phyloP scores from a whole-genome alignment of 768 basidiomycete species.

The Lactarius hatsudake region DNA sequence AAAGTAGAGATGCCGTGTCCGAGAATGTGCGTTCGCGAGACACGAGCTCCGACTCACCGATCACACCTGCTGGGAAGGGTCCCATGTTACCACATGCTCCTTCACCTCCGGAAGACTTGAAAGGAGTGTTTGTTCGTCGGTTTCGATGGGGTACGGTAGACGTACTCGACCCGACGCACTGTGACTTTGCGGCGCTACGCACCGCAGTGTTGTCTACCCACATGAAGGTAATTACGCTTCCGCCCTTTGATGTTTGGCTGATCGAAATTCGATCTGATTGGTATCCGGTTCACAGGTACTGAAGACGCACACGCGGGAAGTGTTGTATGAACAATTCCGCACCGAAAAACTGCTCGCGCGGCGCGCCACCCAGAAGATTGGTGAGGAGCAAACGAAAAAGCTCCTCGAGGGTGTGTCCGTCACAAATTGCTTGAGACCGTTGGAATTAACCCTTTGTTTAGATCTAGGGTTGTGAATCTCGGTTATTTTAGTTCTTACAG shows the following conservation, averaged over 20 bases:
- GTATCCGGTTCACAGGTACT: constrained; percentile 51
- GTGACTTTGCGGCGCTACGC: constrained; percentile 82
- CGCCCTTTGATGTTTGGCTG: not conserved
- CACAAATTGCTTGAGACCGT: not conserved
- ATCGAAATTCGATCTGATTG: not conserved
- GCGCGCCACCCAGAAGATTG: constrained; percentile 76
- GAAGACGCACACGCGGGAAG: constrained; percentile 80
- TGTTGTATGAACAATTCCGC: constrained; percentile 89
- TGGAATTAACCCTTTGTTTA: not conserved
- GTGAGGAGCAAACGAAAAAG: constrained; percentile 68
- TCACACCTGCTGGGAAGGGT: constrained; percentile 28
- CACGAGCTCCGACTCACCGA: constrained; percentile 35
- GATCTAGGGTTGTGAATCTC: constrained; percentile 24
- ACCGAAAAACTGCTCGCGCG: constrained; percentile 88
- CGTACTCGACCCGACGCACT: constrained; percentile 81
- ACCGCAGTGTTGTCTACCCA: constrained; percentile 83
- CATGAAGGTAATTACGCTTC: constrained; percentile 58
- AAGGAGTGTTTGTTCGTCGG: constrained; percentile 71
- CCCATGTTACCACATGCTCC: constrained; percentile 42
- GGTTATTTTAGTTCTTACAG: not conserved
- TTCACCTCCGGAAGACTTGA: constrained; percentile 64
- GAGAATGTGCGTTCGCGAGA: constrained; percentile 43
- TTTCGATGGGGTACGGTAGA: constrained; percentile 90
- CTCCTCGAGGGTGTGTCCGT: constrained; percentile 62
- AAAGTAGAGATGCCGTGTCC: constrained; percentile 34